Percentiles rank a stretch among this genome's conserved stretches.
phyloP scores from a whole-genome alignment of 495 filamentous ascomycete species.

The Aspergillus heteromorphus region DNA sequence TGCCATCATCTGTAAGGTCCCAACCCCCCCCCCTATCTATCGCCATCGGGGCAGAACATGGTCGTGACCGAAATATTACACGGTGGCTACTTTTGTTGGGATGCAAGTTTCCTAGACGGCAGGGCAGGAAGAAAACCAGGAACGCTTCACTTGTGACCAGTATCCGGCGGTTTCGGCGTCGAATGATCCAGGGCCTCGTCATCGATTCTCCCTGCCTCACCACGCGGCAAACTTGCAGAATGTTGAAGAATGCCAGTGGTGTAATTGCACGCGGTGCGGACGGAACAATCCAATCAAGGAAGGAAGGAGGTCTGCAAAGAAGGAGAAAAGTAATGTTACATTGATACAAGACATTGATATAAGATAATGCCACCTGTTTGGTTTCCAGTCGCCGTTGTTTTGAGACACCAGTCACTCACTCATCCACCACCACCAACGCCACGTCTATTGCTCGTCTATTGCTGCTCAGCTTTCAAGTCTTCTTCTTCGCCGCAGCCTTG shows the following conservation, averaged over 20 bases:
- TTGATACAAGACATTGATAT: conserved; percentile 8
- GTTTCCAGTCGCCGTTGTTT: conserved; percentile 2
- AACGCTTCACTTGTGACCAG: background rate
- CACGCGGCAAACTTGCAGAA: conserved; percentile 1
- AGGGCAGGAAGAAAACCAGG: background rate
- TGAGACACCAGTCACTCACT: conserved; percentile 2
- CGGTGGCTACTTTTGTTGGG: background rate
- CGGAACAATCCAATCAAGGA: background rate
- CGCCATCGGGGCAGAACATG: background rate
- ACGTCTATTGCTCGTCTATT: conserved; percentile 1
- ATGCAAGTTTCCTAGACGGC: background rate
- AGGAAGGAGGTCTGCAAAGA: background rate
- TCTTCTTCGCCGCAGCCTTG: conserved; percentile 65
- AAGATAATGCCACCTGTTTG: conserved; percentile 2
- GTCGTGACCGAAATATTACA: conserved; percentile 16
- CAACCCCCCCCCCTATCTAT: background rate
- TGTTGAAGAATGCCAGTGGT: background rate
- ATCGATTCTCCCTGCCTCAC: background rate
- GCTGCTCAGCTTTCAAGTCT: conserved; percentile 47
- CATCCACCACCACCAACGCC: background rate
- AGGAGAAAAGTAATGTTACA: conserved; percentile 14
- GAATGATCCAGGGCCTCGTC: background rate
- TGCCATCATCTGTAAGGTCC: conserved; percentile 15
- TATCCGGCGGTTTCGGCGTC: background rate
- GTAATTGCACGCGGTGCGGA: background rate